phyloP scores from a whole-genome alignment of 2,329 filamentous ascomycete species.

The Cylindrodendrum hubeiense region DNA sequence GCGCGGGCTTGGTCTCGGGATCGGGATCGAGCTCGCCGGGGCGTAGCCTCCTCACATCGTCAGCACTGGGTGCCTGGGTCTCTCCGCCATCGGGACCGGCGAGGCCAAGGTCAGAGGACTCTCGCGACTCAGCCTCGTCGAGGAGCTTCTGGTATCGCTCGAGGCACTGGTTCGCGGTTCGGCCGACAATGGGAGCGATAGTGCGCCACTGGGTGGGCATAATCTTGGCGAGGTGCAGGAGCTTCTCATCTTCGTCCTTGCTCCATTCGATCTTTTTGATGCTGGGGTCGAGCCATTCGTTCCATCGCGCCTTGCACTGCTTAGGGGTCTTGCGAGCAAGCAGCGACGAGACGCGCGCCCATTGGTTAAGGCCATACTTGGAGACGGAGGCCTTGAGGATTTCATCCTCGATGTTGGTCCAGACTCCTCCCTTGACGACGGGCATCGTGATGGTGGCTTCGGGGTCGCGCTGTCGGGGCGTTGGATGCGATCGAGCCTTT shows the following conservation, averaged over 20 bases:
- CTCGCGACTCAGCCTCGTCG: conserved; percentile 93
- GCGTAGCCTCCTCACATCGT: conserved; percentile 88
- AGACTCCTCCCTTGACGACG: conserved; percentile 80
- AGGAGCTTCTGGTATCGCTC: conserved; percentile 97
- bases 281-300: conserved; percentile 97
- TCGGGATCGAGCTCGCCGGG: conserved; percentile 98
- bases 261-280: conserved; percentile 99
- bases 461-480: conserved; percentile 31
- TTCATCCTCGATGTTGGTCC: conserved; percentile 89
- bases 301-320: conserved; percentile 99
- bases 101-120: conserved; percentile 85
- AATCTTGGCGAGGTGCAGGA: conserved; percentile 95
- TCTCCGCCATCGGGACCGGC: conserved; percentile 90
- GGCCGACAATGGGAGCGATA: conserved; percentile 95
- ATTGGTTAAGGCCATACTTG: conserved; percentile 96
- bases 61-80: conserved; percentile 87
- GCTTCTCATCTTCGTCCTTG: conserved; percentile 97
- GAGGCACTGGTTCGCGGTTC: conserved; percentile 96
- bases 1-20: conserved; percentile 93
- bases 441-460: conserved; percentile 64
- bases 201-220: conserved; percentile 99
- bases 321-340: conserved; percentile 98
- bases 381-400: conserved; percentile 96
- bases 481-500: conserved; percentile 36
- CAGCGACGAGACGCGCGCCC: conserved; percentile 97